Conservation (phyloP, 495 filamentous ascomycete genomes). For the Chaetomium tenue region DNA sequence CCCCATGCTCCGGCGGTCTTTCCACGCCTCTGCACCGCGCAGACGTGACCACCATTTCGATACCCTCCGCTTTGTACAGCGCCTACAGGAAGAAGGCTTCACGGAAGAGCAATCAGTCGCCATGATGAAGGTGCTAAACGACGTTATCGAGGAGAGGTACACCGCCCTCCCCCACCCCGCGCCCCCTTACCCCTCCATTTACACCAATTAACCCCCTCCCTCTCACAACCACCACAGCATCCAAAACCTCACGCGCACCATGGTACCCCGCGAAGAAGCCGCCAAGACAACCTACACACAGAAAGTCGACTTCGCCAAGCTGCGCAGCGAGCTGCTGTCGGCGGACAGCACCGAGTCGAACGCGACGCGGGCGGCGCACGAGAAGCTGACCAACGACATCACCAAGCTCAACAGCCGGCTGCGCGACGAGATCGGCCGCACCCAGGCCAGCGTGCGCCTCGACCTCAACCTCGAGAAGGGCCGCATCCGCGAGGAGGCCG, state of each 20-base stretch:
- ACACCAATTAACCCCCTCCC: neutral
- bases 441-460: slow-evolving; percentile 84
- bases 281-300: slow-evolving; percentile 91
- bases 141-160: slow-evolving; percentile 92
- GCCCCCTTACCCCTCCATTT: neutral
- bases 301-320: slow-evolving; percentile 99
- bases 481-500: slow-evolving; percentile 92
- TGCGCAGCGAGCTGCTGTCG: slow-evolving; percentile 87
- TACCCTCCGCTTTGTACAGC: slow-evolving; percentile 93
- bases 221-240: slow-evolving; percentile 54
- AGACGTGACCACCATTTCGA: slow-evolving; percentile 92
- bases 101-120: slow-evolving; percentile 92
- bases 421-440: slow-evolving; percentile 89
- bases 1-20: slow-evolving; percentile 48
- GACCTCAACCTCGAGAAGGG: slow-evolving; percentile 98
- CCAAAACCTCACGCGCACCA: slow-evolving; percentile 95
- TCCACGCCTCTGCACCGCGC: slow-evolving; percentile 64
- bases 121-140: slow-evolving; percentile 95
- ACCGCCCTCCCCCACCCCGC: slow-evolving; percentile 4
- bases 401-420: slow-evolving; percentile 85
- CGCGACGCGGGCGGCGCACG: slow-evolving; percentile 84
- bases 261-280: slow-evolving; percentile 94
- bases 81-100: slow-evolving; percentile 86
- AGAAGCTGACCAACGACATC: slow-evolving; percentile 89
- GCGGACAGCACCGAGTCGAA: slow-evolving; percentile 87